These are phyloP conservation scores for Platanus orientalis DNA, from an alignment of 164 flowering plant genomes.

Conservation along the genomic window DNA sequence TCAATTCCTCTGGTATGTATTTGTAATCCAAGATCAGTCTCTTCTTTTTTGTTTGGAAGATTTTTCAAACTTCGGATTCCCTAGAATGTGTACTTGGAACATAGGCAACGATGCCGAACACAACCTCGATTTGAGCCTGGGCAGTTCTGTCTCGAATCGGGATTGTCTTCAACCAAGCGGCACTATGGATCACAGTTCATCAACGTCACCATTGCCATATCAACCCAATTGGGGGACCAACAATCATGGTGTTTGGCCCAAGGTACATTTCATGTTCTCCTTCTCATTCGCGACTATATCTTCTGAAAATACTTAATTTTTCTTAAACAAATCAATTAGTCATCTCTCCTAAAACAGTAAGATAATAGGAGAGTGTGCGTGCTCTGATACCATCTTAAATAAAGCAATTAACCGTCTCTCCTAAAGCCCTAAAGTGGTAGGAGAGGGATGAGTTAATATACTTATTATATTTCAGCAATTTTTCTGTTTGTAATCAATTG, in stretches of 20 bases:
- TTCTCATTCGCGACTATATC: background rate
- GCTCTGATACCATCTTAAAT: too few species aligned
- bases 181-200: constrained; percentile 7
- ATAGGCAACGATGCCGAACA: constrained; percentile 40
- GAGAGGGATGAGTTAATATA: too few species aligned
- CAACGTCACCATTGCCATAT: constrained; percentile 17
- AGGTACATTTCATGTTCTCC: constrained; percentile 5
- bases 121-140: constrained; percentile 80
- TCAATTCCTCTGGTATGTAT: background rate
- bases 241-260: constrained; percentile 12
- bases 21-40: background rate
- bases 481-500: too few species aligned
- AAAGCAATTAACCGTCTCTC: too few species aligned
- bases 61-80: background rate
- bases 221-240: constrained; percentile 36
- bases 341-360: too few species aligned
- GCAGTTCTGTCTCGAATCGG: constrained; percentile 47
- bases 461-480: too few species aligned
- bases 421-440: too few species aligned
- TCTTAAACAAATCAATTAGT: too few species aligned
- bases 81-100: too few species aligned
- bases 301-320: too few species aligned
- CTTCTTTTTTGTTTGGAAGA: background rate
- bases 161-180: constrained; percentile 20
- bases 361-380: too few species aligned